Evolutionary conservation across 768 basidiomycete species (phyloP), one percentile per base, ranked within the genome.

Genomic region (Tephrocybe sp.): DNA sequence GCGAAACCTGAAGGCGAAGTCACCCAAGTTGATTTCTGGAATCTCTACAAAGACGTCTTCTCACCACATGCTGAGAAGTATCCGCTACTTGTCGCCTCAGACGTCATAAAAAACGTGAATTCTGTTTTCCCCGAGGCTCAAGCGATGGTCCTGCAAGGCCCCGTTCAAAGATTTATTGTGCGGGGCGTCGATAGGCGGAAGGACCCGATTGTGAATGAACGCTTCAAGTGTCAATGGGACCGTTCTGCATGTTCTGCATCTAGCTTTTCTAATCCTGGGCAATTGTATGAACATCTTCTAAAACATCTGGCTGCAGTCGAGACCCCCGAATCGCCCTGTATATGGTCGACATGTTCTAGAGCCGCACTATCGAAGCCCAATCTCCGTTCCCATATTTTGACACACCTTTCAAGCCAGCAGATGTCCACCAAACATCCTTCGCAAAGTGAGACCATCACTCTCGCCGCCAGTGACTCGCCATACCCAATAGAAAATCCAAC

Each of bases 11-110:
- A 88, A 3, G 83, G 88, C 3, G 90, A 94, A 62, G 73, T 98
- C 40, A 93, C 92, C 0, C 97, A 98, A 67, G 93, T 96, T 28
- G 86, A 91, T 49, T 92, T 99, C 62, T 99, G 96, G 95, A 92
- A 83, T 50, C 77, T 94, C 11, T 99, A 99, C 71, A 86, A 88
- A 55, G 88, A 90, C 52, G 82, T 82, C 1, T 97, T 98, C 60
- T 70, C 79, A 1, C 81, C 84, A 1, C 77, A 74, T 61, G 65
- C 76, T 52, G 79, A 83, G 1, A 75, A 74, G 49, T 73, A 81
- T 51, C 79, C 81, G 10, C 71, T 92, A 38, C 79, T 94, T 2
- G 81, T 85, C 2, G 95, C 97, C 0, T 87, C 91, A 1, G 96
- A 99, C 38, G 90, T 97, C 43, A 98, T 99, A 67, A 95, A 96